Evolutionary conservation across 2,329 filamentous ascomycete species (phyloP).

Genomic region (Botrytis aclada): DNA sequence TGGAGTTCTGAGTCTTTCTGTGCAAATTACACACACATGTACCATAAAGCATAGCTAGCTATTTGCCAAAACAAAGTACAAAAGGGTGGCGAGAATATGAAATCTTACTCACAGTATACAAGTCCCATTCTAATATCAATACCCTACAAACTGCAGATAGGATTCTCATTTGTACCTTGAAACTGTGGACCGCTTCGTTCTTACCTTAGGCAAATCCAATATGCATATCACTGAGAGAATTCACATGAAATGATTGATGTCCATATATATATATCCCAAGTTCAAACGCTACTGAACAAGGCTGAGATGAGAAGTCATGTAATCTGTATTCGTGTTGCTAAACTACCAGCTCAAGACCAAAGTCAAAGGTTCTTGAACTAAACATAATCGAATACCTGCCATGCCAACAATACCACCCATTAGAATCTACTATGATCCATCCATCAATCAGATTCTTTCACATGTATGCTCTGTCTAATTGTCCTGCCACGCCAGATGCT

Average conservation of each 20-base stretch:
- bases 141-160: not conserved
- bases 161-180: not conserved
- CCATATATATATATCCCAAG: not conserved
- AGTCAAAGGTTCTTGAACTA: not conserved
- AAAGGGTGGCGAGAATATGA: not conserved
- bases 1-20: not conserved
- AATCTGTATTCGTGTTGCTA: not conserved
- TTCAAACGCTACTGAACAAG: not conserved
- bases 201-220: not conserved
- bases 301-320: not conserved
- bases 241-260: not conserved
- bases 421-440: not conserved
- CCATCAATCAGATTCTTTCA: not conserved
- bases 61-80: not conserved
- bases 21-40: not conserved
- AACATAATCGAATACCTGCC: not conserved
- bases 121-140: not conserved
- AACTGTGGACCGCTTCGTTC: not conserved
- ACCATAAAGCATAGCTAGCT: not conserved
- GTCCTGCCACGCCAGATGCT: not conserved
- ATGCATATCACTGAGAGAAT: not conserved
- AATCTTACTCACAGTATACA: not conserved
- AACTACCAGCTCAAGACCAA: not conserved
- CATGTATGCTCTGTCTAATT: not conserved
- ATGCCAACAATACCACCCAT: not conserved